These are phyloP conservation scores for Podospora pseudopauciseta DNA, from an alignment of 495 filamentous ascomycete genomes.

Conservation along the genomic window DNA sequence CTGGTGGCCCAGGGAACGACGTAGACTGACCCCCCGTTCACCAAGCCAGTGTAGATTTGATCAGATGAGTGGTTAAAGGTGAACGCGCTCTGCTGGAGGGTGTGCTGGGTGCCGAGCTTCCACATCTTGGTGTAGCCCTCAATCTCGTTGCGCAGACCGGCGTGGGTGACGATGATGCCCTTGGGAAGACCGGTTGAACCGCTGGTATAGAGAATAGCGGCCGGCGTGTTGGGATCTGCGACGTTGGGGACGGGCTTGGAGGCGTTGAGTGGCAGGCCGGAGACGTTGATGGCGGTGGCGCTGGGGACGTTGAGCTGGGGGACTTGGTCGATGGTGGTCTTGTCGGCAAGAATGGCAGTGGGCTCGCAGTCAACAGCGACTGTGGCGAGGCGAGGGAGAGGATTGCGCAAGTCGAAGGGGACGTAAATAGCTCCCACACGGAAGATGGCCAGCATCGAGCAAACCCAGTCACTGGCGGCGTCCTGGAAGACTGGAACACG, in stretches of 20 bases:
- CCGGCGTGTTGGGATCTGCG: slow-evolving; percentile 17
- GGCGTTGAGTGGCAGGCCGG: not conserved
- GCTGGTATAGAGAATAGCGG: slow-evolving; percentile 46
- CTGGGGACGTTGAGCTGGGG: slow-evolving; percentile 16
- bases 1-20: slow-evolving; percentile 20
- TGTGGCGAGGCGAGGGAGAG: slow-evolving; percentile 20
- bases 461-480: slow-evolving; percentile 43
- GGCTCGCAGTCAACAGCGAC: slow-evolving; percentile 20
- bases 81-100: slow-evolving; percentile 31
- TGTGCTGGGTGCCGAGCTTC: slow-evolving; percentile 15
- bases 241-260: not conserved
- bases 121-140: slow-evolving; percentile 15
- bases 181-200: slow-evolving; percentile 48
- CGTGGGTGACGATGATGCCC: slow-evolving; percentile 39
- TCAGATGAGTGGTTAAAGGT: slow-evolving; percentile 32
- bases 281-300: slow-evolving; percentile 10
- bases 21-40: slow-evolving; percentile 24
- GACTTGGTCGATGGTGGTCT: slow-evolving; percentile 29
- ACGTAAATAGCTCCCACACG: slow-evolving; percentile 49
- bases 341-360: slow-evolving; percentile 40
- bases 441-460: slow-evolving; percentile 52
- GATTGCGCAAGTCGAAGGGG: slow-evolving; percentile 46
- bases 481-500: slow-evolving; percentile 33
- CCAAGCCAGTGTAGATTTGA: slow-evolving; percentile 31
- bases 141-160: slow-evolving; percentile 21